phyloP scores from a whole-genome alignment of 2,329 filamentous ascomycete species.

The Macroventuria anomochaeta region DNA sequence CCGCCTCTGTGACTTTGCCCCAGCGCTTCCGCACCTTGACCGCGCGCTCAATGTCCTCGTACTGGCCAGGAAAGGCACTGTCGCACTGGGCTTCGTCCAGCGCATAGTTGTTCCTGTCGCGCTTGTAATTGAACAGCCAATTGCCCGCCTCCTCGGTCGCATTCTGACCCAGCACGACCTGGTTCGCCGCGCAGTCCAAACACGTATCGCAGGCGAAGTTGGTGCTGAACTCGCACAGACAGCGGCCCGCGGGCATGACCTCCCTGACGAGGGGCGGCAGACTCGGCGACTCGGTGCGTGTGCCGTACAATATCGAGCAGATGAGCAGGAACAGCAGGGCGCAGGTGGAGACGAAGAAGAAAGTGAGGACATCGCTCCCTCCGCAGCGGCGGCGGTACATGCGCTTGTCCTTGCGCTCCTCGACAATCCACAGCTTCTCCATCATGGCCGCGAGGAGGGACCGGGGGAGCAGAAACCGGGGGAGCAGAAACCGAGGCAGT shows the following conservation, averaged over 20 bases:
- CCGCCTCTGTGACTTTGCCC: conserved; percentile 36
- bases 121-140: conserved; percentile 40
- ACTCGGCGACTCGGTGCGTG: conserved; percentile 37
- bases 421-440: conserved; percentile 33
- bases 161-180: conserved; percentile 27
- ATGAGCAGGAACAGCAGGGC: conserved; percentile 40
- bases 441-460: conserved; percentile 20
- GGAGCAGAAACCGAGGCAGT: conserved; percentile 14
- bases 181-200: conserved; percentile 40
- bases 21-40: conserved; percentile 30
- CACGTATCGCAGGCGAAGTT: conserved; percentile 42
- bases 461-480: too few species aligned
- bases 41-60: conserved; percentile 40
- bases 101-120: conserved; percentile 41
- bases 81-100: conserved; percentile 41
- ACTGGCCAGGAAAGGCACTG: conserved; percentile 41
- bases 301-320: conserved; percentile 44
- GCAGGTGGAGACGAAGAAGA: conserved; percentile 38
- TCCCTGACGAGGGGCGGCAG: conserved; percentile 41
- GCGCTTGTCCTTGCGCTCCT: conserved; percentile 36
- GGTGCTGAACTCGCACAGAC: conserved; percentile 43
- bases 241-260: conserved; percentile 42
- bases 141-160: conserved; percentile 28
- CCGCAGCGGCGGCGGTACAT: conserved; percentile 39
- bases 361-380: conserved; percentile 33